Percentiles rank a stretch among this genome's conserved stretches.
These are phyloP conservation scores for Cladophialophora psammophila DNA, from an alignment of 2,329 filamentous ascomycete genomes.

Conservation along the genomic window DNA sequence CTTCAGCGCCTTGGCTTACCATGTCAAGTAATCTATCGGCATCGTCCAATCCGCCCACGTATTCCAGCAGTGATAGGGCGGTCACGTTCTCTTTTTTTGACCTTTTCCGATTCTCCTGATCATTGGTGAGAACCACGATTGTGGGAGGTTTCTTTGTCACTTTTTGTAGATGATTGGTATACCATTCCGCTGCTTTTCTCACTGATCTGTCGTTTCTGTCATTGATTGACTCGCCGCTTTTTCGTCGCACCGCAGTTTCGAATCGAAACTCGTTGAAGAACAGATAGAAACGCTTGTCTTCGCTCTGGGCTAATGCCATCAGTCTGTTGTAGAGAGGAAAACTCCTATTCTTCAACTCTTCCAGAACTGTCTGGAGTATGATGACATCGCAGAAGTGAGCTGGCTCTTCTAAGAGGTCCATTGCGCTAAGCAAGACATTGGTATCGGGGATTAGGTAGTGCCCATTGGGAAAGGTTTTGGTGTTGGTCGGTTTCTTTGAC, in stretches of 20 bases:
- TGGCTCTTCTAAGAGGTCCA: conserved; percentile 95
- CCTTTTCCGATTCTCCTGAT: conserved; percentile 84
- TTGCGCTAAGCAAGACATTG: conserved; percentile 91
- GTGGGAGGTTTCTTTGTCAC: conserved; percentile 68
- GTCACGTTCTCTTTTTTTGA: conserved; percentile 77
- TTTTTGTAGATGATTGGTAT: conserved; percentile 77
- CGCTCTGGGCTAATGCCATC: conserved; percentile 87
- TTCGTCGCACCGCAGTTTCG: conserved; percentile 83
- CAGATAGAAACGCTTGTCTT: conserved; percentile 96
- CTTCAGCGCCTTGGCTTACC: conserved; percentile 81
- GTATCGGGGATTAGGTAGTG: conserved; percentile 97
- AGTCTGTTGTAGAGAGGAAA: conserved; percentile 94
- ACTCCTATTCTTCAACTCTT: conserved; percentile 93
- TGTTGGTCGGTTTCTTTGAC: conserved; percentile 85
- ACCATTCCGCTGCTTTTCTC: conserved; percentile 86
- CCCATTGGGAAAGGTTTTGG: conserved; percentile 79
- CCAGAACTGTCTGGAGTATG: conserved; percentile 92
- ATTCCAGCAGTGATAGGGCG: conserved; percentile 73
- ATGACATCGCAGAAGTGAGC: conserved; percentile 96
- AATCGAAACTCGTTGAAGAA: conserved; percentile 98
- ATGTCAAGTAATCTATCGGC: conserved; percentile 88
- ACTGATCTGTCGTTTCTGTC: conserved; percentile 96
- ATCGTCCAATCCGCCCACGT: conserved; percentile 84
- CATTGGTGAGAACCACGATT: conserved; percentile 93
- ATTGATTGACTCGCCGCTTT: conserved; percentile 85